These are phyloP conservation scores for Aureobasidium zeae DNA, from an alignment of 2,329 filamentous ascomycete genomes.

Conservation along the genomic window DNA sequence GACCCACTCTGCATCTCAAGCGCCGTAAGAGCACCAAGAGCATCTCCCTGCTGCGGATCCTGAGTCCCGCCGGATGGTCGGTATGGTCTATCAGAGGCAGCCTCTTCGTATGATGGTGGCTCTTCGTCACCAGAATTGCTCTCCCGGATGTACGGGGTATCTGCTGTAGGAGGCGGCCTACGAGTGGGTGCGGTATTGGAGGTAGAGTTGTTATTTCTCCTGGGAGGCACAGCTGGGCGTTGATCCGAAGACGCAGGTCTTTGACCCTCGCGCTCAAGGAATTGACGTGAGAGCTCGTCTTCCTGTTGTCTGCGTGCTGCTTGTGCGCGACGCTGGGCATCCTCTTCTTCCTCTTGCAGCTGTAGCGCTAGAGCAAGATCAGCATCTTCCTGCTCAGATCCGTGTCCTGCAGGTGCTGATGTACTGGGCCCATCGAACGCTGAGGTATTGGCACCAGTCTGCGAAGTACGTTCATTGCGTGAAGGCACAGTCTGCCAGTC, in stretches of 20 bases:
- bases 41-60: conserved; percentile 24
- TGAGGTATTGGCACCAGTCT: not conserved
- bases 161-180: conserved; percentile 13
- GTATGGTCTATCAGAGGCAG: conserved; percentile 48
- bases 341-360: conserved; percentile 88
- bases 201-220: conserved; percentile 24
- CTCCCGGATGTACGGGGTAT: conserved; percentile 15
- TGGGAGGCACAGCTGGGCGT: conserved; percentile 24
- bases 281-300: conserved; percentile 58
- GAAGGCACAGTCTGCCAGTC: conserved; percentile 49
- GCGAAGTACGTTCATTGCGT: conserved; percentile 22
- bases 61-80: conserved; percentile 26
- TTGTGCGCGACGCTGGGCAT: conserved; percentile 55
- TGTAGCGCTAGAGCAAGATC: conserved; percentile 83
- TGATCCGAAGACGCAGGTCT: conserved; percentile 17
- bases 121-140: conserved; percentile 29
- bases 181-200: conserved; percentile 24
- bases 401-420: conserved; percentile 19
- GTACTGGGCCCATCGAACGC: not conserved
- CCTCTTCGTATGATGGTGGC: conserved; percentile 58
- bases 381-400: conserved; percentile 70
- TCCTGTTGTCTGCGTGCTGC: conserved; percentile 34
- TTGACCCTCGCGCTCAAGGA: conserved; percentile 46
- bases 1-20: conserved; percentile 25
- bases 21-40: conserved; percentile 27